phyloP scores from a whole-genome alignment of 768 basidiomycete genomes.

The Boletellus sp. region DNA sequence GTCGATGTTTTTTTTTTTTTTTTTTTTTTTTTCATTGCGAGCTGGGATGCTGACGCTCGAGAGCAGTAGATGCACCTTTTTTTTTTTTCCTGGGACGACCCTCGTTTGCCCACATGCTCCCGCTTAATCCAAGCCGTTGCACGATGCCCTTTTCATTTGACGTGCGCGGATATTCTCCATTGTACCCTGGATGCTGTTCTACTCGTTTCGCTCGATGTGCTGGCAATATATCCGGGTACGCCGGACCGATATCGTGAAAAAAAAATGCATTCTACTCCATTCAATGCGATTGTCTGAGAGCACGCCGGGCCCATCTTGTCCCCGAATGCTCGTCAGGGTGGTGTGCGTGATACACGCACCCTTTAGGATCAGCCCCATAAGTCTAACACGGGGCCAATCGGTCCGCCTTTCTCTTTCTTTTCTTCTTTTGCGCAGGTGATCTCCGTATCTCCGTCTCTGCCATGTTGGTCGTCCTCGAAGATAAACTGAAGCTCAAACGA shows the following conservation, averaged over 20 bases:
- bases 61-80: constrained; percentile 26
- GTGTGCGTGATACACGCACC: background rate
- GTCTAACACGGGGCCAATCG: background rate
- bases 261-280: background rate
- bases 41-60: constrained; percentile 2
- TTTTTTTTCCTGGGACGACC: constrained; percentile 3
- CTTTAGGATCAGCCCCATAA: too few species aligned
- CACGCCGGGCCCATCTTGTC: background rate
- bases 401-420: too few species aligned
- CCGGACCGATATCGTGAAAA: background rate
- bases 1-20: background rate
- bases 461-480: background rate
- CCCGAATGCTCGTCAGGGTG: background rate
- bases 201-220: background rate
- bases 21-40: background rate
- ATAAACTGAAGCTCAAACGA: background rate
- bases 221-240: background rate
- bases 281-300: background rate
- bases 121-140: constrained; percentile 19
- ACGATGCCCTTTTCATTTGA: background rate
- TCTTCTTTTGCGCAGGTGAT: background rate
- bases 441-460: background rate
- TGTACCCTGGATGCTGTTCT: background rate
- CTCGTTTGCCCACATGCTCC: constrained; percentile 16
- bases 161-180: background rate